Percentiles rank a stretch among this genome's conserved stretches.
phyloP scores from a whole-genome alignment of 495 filamentous ascomycete genomes.

The Lentithecium fluviatile region DNA sequence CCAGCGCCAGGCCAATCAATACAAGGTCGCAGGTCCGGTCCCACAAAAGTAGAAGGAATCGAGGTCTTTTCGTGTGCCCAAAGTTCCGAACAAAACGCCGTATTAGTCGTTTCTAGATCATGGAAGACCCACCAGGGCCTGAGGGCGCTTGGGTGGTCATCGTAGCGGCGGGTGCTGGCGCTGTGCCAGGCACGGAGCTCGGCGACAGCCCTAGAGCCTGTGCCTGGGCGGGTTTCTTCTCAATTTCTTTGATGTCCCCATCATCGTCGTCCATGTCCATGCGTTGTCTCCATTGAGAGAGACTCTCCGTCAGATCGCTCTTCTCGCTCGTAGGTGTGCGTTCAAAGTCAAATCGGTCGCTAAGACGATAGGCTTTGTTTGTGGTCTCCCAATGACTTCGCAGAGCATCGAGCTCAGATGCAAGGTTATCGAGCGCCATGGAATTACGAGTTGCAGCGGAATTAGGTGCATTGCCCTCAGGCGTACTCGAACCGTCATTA shows the following conservation, averaged over 20 bases:
- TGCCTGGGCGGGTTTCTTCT: not conserved
- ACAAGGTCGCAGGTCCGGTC: too few relatives aligned
- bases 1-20: too few relatives aligned
- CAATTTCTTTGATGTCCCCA: constrained; percentile 1
- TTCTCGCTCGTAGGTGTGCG: constrained; percentile 51
- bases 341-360: constrained; percentile 84
- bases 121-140: constrained; percentile 25
- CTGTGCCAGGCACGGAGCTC: not conserved
- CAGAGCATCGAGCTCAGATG: constrained; percentile 84
- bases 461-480: constrained; percentile 28
- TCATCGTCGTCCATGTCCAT: constrained; percentile 38
- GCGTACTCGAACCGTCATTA: constrained; percentile 26
- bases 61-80: too few relatives aligned
- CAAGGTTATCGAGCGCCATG: constrained; percentile 84
- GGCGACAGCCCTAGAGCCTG: not conserved
- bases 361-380: constrained; percentile 88
- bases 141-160: constrained; percentile 8
- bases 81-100: too few relatives aligned
- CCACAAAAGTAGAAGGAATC: too few relatives aligned
- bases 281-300: constrained; percentile 38
- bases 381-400: constrained; percentile 92
- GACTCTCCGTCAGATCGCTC: constrained; percentile 32
- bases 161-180: not conserved
- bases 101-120: constrained; percentile 18
- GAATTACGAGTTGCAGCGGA: constrained; percentile 64